Evolutionary conservation across 139 green algal genomes (phyloP), one percentile per base, ranked within the genome.

Genomic region (Mesotaenium endlicherianum): DNA sequence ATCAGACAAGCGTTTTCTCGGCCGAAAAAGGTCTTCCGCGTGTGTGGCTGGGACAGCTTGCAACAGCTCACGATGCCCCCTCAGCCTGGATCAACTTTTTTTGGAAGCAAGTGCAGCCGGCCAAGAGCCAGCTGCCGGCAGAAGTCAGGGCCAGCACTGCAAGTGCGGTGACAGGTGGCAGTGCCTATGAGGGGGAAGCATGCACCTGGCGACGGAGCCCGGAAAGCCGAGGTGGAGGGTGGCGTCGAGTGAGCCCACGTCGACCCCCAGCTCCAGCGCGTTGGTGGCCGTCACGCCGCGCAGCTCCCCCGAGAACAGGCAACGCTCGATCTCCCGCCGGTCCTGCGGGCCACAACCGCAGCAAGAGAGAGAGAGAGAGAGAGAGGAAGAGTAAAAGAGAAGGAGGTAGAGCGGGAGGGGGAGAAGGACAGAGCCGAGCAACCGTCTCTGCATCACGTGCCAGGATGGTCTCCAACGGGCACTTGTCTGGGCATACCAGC

Each of bases 251-350:
- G 77, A 77, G n/a, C 95, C 95, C 30, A 99, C 91, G 88, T 99
- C 96, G 5, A 99, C 91, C 2, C 96, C 96, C 75, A 99, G 91
- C 86, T 99, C 96, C 45, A 99, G 85, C 0, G 96, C 96, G 77
- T 97, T 98, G 59, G 96, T 99, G 81, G 95, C 94, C 0, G 93
- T 94, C 55, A 98, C 93, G 3, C 80, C 93, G 39, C 83, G 71
- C 38, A 97, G 60, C 14, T 31, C 3, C 2, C 87, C 87, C 17
- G 34, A 31, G 47, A 91, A 91, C 14, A 91, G 85, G 3, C 47
- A 49, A 34, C 42, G 26, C 80, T 91, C 88, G 2, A 92, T 79
- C 26, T 0, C 31, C 20, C 88, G 59, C 39, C 88, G 74, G 5
- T 92, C 85, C 50, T 67, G 45, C 1, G 86, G 34, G 11, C 49